Evolutionary conservation across 202 grass and related monocot genomes (phyloP), one percentile per base, ranked within the genome.

Genomic region (Carex sylvatica): DNA sequence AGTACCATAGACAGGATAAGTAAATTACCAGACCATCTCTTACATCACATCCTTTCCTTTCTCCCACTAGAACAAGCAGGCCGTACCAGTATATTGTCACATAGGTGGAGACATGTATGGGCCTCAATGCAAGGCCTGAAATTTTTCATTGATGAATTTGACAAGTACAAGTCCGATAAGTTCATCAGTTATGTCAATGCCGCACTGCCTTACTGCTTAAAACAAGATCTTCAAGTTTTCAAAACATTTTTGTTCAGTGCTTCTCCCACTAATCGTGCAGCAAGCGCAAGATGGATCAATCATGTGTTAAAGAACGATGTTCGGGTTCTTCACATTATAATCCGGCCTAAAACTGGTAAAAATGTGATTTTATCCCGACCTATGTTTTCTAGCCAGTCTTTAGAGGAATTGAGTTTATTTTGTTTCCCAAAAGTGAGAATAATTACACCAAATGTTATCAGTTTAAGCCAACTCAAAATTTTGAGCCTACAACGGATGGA

Each of bases 81-180:
- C 5, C 61, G 79, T 65, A 81, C 79, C 15, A 81, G 60, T 59
- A 81, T 81, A 49, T 53, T 81, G 62, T 81, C 79, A 5, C 79
- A 52, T 49, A 81, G 79, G 62, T 81, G 79, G 79, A 44, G 79
- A 44, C 55, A 65, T 81, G 79, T 81, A 9, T 81, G 79, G 79
- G 61, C 79, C 14, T 81, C 79, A 1, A 65, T 81, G 79, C 20
- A 26, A 81, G 35, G 36, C 38, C 38, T 81, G 2, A 24, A 46
- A 20, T 81, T 81, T 65, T 81, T 53, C 61, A 67, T 18, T 61
- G 61, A 81, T 51, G 58, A 81, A 66, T 81, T 26, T n/a, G 38
- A 6, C 9, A 30, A 53, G 62, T 64, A 49, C 12, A 61, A 40
- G 18, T 61, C 9, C 1, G 40, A 81, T 13, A 66, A 53, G 16